Evolutionary conservation across 192 early-diverging fungal genomes (phyloP).

Genomic region (Coemansia sp.): DNA sequence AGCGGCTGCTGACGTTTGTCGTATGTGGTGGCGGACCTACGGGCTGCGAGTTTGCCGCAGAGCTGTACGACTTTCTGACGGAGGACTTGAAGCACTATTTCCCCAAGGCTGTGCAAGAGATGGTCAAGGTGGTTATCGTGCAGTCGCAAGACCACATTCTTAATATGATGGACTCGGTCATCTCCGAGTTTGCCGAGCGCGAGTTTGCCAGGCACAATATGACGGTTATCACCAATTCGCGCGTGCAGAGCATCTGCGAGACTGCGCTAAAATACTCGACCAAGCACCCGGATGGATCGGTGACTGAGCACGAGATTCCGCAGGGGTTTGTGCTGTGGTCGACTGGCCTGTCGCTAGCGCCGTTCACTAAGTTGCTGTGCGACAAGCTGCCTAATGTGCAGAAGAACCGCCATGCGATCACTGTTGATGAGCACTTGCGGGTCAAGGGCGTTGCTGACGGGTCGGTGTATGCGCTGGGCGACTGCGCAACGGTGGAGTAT

Average conservation of each 20-base stretch:
- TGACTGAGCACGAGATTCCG: constrained; percentile 49
- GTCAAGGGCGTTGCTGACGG: constrained; percentile 68
- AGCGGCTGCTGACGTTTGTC: constrained; percentile 74
- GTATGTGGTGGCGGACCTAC: constrained; percentile 89
- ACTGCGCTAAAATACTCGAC: constrained; percentile 58
- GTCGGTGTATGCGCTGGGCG: constrained; percentile 79
- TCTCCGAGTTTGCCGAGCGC: constrained; percentile 70
- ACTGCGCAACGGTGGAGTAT: constrained; percentile 82
- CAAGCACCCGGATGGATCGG: constrained; percentile 40
- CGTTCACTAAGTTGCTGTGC: constrained; percentile 58
- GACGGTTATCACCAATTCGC: constrained; percentile 68
- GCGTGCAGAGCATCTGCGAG: constrained; percentile 63
- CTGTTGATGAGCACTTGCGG: constrained; percentile 72
- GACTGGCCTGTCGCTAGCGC: constrained; percentile 69
- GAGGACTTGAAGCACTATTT: constrained; percentile 79
- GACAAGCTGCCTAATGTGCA: constrained; percentile 46
- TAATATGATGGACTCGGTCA: constrained; percentile 73
- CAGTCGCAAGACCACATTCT: constrained; percentile 82
- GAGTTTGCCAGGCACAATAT: constrained; percentile 80
- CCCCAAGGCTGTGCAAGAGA: constrained; percentile 67
- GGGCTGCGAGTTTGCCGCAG: constrained; percentile 73
- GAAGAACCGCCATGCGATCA: constrained; percentile 56
- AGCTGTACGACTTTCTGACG: constrained; percentile 79
- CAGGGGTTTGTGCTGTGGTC: constrained; percentile 78
- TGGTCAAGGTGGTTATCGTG: constrained; percentile 73